phyloP scores from a whole-genome alignment of 495 filamentous ascomycete genomes.

The Aspergillus haitiensis region DNA sequence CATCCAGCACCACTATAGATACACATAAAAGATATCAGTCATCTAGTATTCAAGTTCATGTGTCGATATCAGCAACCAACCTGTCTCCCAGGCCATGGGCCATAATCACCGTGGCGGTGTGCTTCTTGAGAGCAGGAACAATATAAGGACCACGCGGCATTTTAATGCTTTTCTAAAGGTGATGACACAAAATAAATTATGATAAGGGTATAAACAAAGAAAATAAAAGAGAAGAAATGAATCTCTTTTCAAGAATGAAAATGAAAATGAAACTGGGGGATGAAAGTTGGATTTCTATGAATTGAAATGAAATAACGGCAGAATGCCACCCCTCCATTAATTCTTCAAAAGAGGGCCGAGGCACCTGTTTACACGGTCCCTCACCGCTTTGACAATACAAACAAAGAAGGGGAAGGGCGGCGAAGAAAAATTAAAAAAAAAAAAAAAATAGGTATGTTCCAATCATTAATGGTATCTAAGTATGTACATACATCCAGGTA shows the following conservation, averaged over 20 bases:
- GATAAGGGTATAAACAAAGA: too few species aligned
- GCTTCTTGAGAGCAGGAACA: slow-evolving; percentile 82
- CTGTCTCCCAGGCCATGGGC: slow-evolving; percentile 87
- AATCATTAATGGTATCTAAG: background rate
- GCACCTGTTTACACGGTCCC: too few species aligned
- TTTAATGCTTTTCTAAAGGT: slow-evolving; percentile 22
- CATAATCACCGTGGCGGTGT: slow-evolving; percentile 94
- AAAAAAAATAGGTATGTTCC: background rate
- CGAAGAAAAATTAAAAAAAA: too few species aligned
- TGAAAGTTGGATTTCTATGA: too few species aligned
- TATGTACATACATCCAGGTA: background rate
- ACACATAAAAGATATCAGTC: slow-evolving; percentile 19
- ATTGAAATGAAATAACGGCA: too few species aligned
- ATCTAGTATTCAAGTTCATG: background rate
- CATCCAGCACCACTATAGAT: slow-evolving; percentile 63
- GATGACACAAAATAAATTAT: background rate
- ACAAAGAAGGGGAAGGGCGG: background rate
- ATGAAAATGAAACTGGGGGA: too few species aligned
- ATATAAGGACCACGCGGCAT: slow-evolving; percentile 66
- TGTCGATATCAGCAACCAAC: slow-evolving; percentile 36
- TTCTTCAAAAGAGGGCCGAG: too few species aligned
- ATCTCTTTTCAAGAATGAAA: background rate
- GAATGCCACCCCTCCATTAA: too few species aligned
- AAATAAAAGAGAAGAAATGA: background rate
- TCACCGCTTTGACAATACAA: too few species aligned